Percentiles rank a stretch among this genome's conserved stretches.
Conservation (phyloP, 805 yeast species). For the Candida nitratophila region DNA sequence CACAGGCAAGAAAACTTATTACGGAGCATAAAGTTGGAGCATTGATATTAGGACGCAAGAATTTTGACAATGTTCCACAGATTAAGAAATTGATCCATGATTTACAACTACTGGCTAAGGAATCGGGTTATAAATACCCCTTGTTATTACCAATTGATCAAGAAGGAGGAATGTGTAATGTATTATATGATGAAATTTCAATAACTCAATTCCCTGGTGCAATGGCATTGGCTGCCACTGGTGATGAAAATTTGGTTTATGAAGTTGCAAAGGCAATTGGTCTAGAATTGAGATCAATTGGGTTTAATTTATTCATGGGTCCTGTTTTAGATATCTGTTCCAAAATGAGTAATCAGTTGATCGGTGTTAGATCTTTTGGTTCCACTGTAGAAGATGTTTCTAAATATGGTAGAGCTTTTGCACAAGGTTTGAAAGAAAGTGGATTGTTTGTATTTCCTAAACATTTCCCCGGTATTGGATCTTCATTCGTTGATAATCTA, state of each 20-base stretch:
- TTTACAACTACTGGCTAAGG: slow-evolving; percentile 46
- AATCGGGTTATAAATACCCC: slow-evolving; percentile 44
- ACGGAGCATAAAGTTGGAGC: slow-evolving; percentile 44
- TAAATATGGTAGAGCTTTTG: slow-evolving; percentile 45
- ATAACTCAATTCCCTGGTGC: slow-evolving; percentile 59
- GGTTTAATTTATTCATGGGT: slow-evolving; percentile 49
- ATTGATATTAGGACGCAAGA: slow-evolving; percentile 44
- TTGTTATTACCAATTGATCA: slow-evolving; percentile 52
- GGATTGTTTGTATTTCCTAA: slow-evolving; percentile 51
- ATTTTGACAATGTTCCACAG: slow-evolving; percentile 42
- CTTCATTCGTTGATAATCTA: slow-evolving; percentile 50
- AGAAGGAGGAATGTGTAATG: slow-evolving; percentile 59
- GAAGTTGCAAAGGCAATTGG: slow-evolving; percentile 50
- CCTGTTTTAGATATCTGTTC: slow-evolving; percentile 59
- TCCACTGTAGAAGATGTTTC: slow-evolving; percentile 52
- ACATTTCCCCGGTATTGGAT: slow-evolving; percentile 64
- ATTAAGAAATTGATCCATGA: slow-evolving; percentile 43
- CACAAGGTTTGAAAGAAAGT: slow-evolving; percentile 46
- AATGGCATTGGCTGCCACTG: slow-evolving; percentile 56
- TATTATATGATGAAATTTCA: slow-evolving; percentile 43
- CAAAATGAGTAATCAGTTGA: slow-evolving; percentile 46
- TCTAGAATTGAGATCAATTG: slow-evolving; percentile 43
- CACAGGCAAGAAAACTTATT: slow-evolving; percentile 46
- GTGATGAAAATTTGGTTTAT: slow-evolving; percentile 40
- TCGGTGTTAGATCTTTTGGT: slow-evolving; percentile 57